Percentiles rank a stretch among this genome's conserved stretches.
These are phyloP conservation scores for Acanthamoeba castellanii DNA, from an alignment of 208 protist genomes.

Conservation along the genomic window DNA sequence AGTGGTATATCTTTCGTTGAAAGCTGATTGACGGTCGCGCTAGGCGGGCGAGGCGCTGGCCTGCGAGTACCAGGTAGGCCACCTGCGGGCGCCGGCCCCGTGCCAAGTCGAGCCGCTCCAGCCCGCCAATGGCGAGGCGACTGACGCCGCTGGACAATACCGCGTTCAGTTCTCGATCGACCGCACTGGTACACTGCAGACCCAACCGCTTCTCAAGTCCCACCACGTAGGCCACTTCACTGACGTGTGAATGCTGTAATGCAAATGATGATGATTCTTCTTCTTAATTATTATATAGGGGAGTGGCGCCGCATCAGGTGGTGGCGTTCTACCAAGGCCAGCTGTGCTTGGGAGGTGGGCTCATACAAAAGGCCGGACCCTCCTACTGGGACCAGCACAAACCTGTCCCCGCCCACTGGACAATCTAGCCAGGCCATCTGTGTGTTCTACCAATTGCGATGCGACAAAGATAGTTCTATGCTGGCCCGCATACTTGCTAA, in stretches of 20 bases:
- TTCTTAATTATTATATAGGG: not conserved
- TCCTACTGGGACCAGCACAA: slow-evolving; percentile 20
- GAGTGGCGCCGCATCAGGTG: slow-evolving; percentile 16
- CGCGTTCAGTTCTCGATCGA: not conserved
- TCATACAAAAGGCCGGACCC: not conserved
- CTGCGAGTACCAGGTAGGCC: slow-evolving; percentile 27
- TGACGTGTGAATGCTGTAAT: not conserved
- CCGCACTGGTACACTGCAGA: not conserved
- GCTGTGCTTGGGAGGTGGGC: not conserved
- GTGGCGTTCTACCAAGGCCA: slow-evolving; percentile 47
- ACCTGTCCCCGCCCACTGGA: not conserved
- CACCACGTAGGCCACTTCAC: not conserved
- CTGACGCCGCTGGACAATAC: not conserved
- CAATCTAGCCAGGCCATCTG: too few relatives aligned
- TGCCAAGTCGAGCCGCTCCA: not conserved
- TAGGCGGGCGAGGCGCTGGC: not conserved
- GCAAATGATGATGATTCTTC: not conserved
- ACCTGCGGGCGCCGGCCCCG: not conserved
- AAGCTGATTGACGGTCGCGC: not conserved
- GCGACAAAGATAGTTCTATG: too few relatives aligned
- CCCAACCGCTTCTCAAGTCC: not conserved
- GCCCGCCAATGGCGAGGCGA: not conserved
- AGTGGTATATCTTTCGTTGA: too few relatives aligned
- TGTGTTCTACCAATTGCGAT: too few relatives aligned
- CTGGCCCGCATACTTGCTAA: too few relatives aligned